Conservation (phyloP, 164 flowering plant genomes). For the Hamamelis virginiana region DNA sequence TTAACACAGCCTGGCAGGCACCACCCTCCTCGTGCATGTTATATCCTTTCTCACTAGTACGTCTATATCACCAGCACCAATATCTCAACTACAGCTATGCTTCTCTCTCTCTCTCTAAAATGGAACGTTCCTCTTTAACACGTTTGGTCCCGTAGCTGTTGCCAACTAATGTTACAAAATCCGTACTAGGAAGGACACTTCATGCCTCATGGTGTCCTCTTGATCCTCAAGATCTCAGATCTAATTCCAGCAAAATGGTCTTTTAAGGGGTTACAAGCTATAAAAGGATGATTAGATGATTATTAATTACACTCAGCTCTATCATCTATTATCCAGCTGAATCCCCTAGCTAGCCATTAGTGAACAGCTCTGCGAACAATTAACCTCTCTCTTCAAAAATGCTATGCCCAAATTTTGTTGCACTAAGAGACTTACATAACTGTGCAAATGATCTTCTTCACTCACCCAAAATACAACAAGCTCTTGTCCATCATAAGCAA, state of each 20-base stretch:
- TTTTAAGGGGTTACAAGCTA: not conserved
- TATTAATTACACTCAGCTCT: no score
- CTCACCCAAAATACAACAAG: conserved; percentile 27
- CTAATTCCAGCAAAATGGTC: not conserved
- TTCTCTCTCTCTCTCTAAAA: not conserved
- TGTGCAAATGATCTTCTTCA: conserved; percentile 44
- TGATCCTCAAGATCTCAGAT: conserved; percentile 14
- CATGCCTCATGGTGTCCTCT: conserved; percentile 20
- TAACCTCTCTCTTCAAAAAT: no score
- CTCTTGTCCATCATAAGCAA: conserved; percentile 26
- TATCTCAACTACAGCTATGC: not conserved
- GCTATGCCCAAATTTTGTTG: conserved; percentile 26
- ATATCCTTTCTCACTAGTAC: not conserved
- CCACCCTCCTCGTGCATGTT: conserved; percentile 2
- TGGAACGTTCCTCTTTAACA: conserved; percentile 22
- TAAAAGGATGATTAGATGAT: not conserved
- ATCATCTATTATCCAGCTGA: no score
- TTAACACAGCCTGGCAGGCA: conserved; percentile 3
- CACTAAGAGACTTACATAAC: conserved; percentile 40
- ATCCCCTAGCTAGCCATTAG: no score
- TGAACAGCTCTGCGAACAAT: no score
- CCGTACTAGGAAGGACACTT: conserved; percentile 32
- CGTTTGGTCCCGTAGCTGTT: conserved; percentile 18
- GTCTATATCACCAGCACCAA: not conserved
- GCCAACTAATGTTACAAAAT: conserved; percentile 1